Base-by-base conservation (phyloP, 768 basidiomycete genomes). In the Lactarius hatsudake region DNA sequence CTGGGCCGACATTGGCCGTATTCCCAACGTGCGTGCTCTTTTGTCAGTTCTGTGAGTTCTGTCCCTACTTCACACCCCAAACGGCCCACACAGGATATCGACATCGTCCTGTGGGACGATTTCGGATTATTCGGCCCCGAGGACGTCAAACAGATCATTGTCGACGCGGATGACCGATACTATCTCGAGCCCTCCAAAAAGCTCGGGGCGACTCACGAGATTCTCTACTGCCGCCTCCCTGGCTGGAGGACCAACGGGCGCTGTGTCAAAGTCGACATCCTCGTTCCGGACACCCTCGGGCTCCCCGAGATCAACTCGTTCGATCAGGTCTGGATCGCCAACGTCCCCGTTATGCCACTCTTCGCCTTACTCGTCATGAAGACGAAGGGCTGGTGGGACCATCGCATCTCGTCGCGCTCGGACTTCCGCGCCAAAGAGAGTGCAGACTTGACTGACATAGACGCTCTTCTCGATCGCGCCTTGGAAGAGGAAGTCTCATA, bases 341-440 rank as follows among this genome's bases (percentile, higher is more conserved):
- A 5, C 2, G 43, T 69, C n/a, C 64, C 64, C 28, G 60, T 66
- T 13, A 67, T 69, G 67, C 55, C 53, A 0, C 32, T 62, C 26
- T 68, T 68, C 26, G 53, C 51, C 6, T n/a, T 65, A 6, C 38
- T 69, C 34, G 36, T 69, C 20, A 56, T 66, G 64, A 66, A 68
- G 64, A 32, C 38, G 20, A 59, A 65, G 36, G 59, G 67, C 23
- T 62, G 61, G 66, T 20, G 42, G 61, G 53, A 62, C 28, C 61
- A 62, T 6, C 20, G 40, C 61, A 56, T 2, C 9, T 68, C 67
- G 4, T 0, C 0, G 2, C 63, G 67, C 26, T 0, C 0, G 0
- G 67, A 66, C 45, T 48, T 15, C 23, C 58, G n/a, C 18, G 54
- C 12, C 18, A 66, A 68, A n/a, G 18, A 12, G 18, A 1, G 5